A percentile compares a stretch with the other conserved stretches of the same genome.
These are phyloP conservation scores for Globomyces pollinis-pini DNA, from an alignment of 192 early-diverging fungal genomes.

Conservation along the genomic window DNA sequence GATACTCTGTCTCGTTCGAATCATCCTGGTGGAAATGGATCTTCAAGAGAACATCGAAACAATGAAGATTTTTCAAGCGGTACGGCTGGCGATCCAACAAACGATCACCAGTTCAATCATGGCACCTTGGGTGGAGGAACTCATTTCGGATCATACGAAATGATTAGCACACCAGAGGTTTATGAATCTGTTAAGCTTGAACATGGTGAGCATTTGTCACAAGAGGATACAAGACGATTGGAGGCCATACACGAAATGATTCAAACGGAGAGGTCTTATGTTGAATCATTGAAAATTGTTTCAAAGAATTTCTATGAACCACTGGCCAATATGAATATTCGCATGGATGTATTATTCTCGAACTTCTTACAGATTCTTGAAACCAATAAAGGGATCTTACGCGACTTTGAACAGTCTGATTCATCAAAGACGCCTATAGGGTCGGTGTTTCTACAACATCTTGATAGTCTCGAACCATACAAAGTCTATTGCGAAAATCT, in stretches of 20 bases:
- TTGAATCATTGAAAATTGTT: constrained; percentile 66
- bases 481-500: constrained; percentile 61
- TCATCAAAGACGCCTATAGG: constrained; percentile 45
- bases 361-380: constrained; percentile 56
- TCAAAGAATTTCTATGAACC: constrained; percentile 58
- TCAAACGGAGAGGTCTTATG: constrained; percentile 66
- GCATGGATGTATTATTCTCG: constrained; percentile 36
- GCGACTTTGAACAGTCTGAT: constrained; percentile 58
- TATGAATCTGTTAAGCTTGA: no score
- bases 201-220: constrained; percentile 24
- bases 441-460: constrained; percentile 29
- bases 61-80: no score
- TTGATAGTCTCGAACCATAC: constrained; percentile 51
- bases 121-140: not conserved
- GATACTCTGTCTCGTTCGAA: not conserved
- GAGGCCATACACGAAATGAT: constrained; percentile 79
- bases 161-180: constrained; percentile 33
- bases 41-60: not conserved
- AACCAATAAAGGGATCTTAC: constrained; percentile 57
- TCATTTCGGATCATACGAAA: constrained; percentile 8
- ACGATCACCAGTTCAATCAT: no score
- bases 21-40: not conserved
- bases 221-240: constrained; percentile 65
- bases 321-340: constrained; percentile 35
- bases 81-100: no score